Evolutionary conservation across 768 basidiomycete species (phyloP).

Genomic region (Lenzites betulinus): DNA sequence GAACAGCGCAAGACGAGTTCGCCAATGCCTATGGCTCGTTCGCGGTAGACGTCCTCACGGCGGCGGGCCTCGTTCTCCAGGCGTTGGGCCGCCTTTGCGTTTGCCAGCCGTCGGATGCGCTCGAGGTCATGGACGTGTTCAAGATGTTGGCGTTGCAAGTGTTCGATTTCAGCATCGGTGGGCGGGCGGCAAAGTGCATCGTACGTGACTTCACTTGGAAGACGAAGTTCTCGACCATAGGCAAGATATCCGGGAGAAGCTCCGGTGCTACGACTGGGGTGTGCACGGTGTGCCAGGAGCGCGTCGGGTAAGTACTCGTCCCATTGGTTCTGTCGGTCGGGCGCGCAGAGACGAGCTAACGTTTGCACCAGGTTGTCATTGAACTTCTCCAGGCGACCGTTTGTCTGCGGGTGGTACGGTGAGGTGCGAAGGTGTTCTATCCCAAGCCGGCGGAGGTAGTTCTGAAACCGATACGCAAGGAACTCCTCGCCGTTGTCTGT

Average conservation of each 20-base stretch:
- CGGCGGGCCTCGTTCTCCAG: slow-evolving; percentile 19
- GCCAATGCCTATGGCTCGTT: slow-evolving; percentile 21
- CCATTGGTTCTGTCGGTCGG: slow-evolving; percentile 13
- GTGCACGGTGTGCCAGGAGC: slow-evolving; percentile 23
- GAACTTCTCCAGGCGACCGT: slow-evolving; percentile 6
- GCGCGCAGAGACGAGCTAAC: slow-evolving; percentile 17
- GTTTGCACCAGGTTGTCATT: slow-evolving; percentile 14
- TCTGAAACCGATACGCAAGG: slow-evolving; percentile 20
- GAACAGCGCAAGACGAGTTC: slow-evolving; percentile 23
- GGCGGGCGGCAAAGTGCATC: slow-evolving; percentile 20
- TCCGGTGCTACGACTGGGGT: slow-evolving; percentile 14
- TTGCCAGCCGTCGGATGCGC: slow-evolving; percentile 20
- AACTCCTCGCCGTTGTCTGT: slow-evolving; percentile 29
- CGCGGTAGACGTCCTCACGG: slow-evolving; percentile 20
- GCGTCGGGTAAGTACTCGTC: slow-evolving; percentile 26
- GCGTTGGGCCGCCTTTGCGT: slow-evolving; percentile 20
- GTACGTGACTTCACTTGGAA: slow-evolving; percentile 20
- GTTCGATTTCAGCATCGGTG: slow-evolving; percentile 23
- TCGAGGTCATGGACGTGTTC: slow-evolving; percentile 25
- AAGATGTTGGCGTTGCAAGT: slow-evolving; percentile 19
- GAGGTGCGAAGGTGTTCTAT: slow-evolving; percentile 27
- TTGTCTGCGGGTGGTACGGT: slow-evolving; percentile 13
- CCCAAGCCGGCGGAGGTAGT: slow-evolving; percentile 10
- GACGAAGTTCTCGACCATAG: slow-evolving; percentile 19
- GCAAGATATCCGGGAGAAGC: slow-evolving; percentile 22